A percentile compares a stretch with the other conserved stretches of the same genome.
Conservation (phyloP, 768 basidiomycete genomes). For the Termitomyces sp. region DNA sequence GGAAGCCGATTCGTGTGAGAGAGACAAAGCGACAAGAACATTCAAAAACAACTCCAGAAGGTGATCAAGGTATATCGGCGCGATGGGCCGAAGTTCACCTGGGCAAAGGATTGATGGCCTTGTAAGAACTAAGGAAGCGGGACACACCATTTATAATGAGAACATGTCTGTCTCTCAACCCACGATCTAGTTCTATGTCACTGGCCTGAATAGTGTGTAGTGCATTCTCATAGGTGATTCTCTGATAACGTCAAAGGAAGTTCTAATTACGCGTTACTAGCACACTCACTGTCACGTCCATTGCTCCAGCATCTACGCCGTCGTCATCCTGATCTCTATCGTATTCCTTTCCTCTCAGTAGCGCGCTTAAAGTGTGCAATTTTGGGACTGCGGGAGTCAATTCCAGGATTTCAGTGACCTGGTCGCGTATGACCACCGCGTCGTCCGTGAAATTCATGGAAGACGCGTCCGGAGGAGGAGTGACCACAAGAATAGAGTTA, state of each 20-base stretch:
- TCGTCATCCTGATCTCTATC: slow-evolving; percentile 57
- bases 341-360: slow-evolving; percentile 66
- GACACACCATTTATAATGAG: slow-evolving; percentile 62
- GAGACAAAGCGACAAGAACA: slow-evolving; percentile 58
- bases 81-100: slow-evolving; percentile 75
- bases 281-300: slow-evolving; percentile 8
- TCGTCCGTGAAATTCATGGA: slow-evolving; percentile 27
- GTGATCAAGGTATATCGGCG: slow-evolving; percentile 56
- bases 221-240: slow-evolving; percentile 58
- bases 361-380: slow-evolving; percentile 54
- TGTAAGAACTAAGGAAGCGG: background rate
- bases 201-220: slow-evolving; percentile 73
- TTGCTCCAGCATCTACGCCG: slow-evolving; percentile 16
- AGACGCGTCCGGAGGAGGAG: slow-evolving; percentile 34
- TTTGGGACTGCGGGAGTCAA: slow-evolving; percentile 72
- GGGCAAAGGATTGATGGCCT: background rate
- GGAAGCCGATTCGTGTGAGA: slow-evolving; percentile 45
- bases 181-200: slow-evolving; percentile 62
- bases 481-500: slow-evolving; percentile 78
- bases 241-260: background rate
- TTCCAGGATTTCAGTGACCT: slow-evolving; percentile 82
- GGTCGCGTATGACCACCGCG: slow-evolving; percentile 68
- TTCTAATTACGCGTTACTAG: background rate
- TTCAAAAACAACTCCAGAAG: slow-evolving; percentile 76
- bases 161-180: slow-evolving; percentile 63